Evolutionary conservation across 805 yeast species (phyloP), one percentile per base, ranked within the genome.

Genomic region (Saccharomycopsis fermentans): DNA sequence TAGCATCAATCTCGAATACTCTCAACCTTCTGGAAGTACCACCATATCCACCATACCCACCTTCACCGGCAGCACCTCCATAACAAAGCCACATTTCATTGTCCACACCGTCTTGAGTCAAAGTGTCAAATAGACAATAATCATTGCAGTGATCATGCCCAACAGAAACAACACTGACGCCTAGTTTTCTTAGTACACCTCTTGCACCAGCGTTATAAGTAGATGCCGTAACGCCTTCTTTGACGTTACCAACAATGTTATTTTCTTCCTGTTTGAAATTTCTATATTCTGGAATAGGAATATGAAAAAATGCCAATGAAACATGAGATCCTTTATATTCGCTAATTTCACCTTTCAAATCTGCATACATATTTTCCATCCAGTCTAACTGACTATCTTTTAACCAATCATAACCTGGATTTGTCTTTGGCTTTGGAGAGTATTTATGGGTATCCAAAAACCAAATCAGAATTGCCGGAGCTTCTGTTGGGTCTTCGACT

Each of bases 91-190:
- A 89, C 35, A 86, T 71, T 58, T 72, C 72, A 65, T 76, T 69
- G 34, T 61, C 55, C 1, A 67, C 65, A n/a, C 73, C 68, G 27
- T 62, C 58, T 11, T 32, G 51, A 50, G 68, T 63, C 36, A 62
- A 63, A 24, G 74, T 69, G 63, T 87, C 86, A 55, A 77, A 71
- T 60, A 88, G 71, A 71, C 99, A 94, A 69, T 80, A 94, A 67
- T 94, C 98, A 70, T 94, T 94, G 65, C 90, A 87, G 69, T 94
- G 99, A 67, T 94, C 99, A 69, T 94, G 99, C 0, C 99, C 99
- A 16, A 88, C 96, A 57, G 86, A 76, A 0, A 83, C 81, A 0
- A 88, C 89, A 34, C 80, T 73, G 1, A 94, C 90, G 0, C 92
- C 95, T 8, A 87, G 62, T n/a, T 78, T 72, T 6, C 77, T 76